A percentile compares a stretch with the other conserved stretches of the same genome.
phyloP scores from a whole-genome alignment of 2,329 filamentous ascomycete genomes.

The Esteya vermicola region DNA sequence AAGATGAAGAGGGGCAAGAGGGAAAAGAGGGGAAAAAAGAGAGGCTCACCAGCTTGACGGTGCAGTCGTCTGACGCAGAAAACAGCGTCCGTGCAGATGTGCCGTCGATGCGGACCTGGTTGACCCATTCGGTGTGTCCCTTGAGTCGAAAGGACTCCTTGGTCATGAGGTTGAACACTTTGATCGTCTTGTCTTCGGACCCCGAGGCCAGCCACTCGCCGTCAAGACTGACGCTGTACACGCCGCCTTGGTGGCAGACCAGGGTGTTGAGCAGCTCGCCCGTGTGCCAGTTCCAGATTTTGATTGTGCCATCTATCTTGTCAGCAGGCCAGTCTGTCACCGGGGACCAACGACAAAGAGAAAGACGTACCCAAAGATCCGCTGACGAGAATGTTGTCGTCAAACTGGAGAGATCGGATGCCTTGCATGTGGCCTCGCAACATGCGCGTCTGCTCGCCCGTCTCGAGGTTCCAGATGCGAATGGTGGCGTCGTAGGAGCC shows the following conservation, averaged over 20 bases:
- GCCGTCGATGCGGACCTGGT: conserved; percentile 74
- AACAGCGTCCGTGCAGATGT: conserved; percentile 70
- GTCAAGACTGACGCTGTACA: conserved; percentile 81
- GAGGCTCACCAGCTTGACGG: conserved; percentile 48
- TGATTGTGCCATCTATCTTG: conserved; percentile 51
- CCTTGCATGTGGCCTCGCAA: conserved; percentile 69
- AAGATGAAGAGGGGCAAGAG: no score
- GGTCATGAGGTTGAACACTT: conserved; percentile 83
- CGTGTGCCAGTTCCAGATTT: conserved; percentile 94
- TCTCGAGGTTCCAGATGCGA: conserved; percentile 92
- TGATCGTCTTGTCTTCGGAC: conserved; percentile 78
- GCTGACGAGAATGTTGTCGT: conserved; percentile 80
- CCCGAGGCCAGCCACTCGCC: conserved; percentile 74
- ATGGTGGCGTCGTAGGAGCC: conserved; percentile 92
- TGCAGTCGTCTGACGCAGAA: conserved; percentile 87
- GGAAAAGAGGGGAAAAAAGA: no score
- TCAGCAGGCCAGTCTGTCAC: not conserved
- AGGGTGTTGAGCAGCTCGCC: conserved; percentile 76
- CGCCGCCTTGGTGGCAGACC: conserved; percentile 62
- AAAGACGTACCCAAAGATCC: conserved; percentile 45
- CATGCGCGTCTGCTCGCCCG: conserved; percentile 73
- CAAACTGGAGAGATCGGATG: conserved; percentile 83
- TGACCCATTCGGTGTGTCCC: conserved; percentile 90
- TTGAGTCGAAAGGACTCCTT: conserved; percentile 67
- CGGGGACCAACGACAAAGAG: not conserved